Evolutionary conservation across 352 stramenopile species (phyloP).

Genomic region (Lagenidium giganteum): DNA sequence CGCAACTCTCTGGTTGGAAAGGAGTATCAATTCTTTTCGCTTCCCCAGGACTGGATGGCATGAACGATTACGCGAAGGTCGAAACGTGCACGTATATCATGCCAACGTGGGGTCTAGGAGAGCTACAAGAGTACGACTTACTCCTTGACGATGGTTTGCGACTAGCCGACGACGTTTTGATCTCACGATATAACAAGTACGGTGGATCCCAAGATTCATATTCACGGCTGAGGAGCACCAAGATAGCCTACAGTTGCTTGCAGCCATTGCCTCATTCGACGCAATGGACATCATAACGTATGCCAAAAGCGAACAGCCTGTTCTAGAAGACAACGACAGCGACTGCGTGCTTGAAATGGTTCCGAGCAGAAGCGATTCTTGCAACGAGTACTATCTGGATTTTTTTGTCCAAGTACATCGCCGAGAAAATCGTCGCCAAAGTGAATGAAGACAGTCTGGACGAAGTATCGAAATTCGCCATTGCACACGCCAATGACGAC

Average conservation of each 20-base stretch:
- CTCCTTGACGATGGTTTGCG: constrained; percentile 2
- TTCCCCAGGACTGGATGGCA: background rate
- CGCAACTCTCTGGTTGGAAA: constrained; percentile 9
- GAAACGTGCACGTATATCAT: constrained; percentile 1
- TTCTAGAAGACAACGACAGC: background rate
- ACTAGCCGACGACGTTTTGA: background rate
- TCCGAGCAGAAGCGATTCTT: background rate
- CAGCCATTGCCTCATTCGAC: constrained; percentile 2
- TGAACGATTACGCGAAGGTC: constrained; percentile 2
- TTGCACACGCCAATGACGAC: constrained; percentile 8
- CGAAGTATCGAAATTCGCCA: constrained; percentile 8
- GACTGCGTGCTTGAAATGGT: constrained; percentile 1
- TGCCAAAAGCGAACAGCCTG: background rate
- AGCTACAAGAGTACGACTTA: constrained; percentile 3
- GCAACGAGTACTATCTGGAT: background rate
- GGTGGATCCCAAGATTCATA: constrained; percentile 8
- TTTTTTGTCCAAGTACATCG: constrained; percentile 7
- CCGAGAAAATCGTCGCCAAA: constrained; percentile 1
- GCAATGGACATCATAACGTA: background rate
- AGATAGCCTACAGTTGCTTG: background rate
- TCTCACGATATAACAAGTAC: constrained; percentile 1
- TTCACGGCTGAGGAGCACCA: background rate
- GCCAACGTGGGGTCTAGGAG: constrained; percentile 3
- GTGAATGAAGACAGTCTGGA: constrained; percentile 1
- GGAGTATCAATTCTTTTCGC: constrained; percentile 20